Evolutionary conservation across 257 asterid genomes (phyloP), one percentile per base, ranked within the genome.

Genomic region (Solanum peruvianum): DNA sequence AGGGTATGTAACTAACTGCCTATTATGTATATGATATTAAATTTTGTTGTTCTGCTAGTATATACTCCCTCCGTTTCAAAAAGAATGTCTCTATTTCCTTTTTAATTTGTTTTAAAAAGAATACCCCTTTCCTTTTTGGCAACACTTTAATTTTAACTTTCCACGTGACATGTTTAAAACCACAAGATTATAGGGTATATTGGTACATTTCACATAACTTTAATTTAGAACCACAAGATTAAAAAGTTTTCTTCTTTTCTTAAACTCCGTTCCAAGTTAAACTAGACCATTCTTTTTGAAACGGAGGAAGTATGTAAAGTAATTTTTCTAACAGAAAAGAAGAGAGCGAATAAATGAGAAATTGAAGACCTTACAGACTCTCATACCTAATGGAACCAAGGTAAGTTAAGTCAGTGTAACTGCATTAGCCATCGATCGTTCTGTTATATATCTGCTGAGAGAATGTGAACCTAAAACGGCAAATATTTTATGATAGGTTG

Each of bases 341-440:
- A 91, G 99, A 90, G 98, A 94, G 71, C 93, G 93, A 86, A n/a
- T n/a, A 9, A 96, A 96, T 15, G 99, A 95, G 90, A 93, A 98
- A 88, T 69, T 96, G 92, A 96, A 87, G 88, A 93, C 92, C 90
- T 90, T 96, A 93, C 98, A 96, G 87, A 93, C 90, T 87, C 97
- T 96, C 83, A 92, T 96, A 18, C 99, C 98, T 2, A 96, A 96
- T 45, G 99, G 99, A 87, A 94, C 99, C 47, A 96, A 96, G 95
- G 95, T 93, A 89, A n/a, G n/a, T 44, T 7, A 21, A 73, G 31
- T 21, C 9, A 41, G 29, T 39, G 82, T 21, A 76, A 77, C 4
- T 77, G n/a, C 39, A 77, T n/a, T 47, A 13, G 56, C 14, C 18
- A 47, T 47, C 5, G n/a, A 77, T 45, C 60, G 14, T 76, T 18